Evolutionary conservation across 768 basidiomycete species (phyloP).

Genomic region (Lentinula detonsa): DNA sequence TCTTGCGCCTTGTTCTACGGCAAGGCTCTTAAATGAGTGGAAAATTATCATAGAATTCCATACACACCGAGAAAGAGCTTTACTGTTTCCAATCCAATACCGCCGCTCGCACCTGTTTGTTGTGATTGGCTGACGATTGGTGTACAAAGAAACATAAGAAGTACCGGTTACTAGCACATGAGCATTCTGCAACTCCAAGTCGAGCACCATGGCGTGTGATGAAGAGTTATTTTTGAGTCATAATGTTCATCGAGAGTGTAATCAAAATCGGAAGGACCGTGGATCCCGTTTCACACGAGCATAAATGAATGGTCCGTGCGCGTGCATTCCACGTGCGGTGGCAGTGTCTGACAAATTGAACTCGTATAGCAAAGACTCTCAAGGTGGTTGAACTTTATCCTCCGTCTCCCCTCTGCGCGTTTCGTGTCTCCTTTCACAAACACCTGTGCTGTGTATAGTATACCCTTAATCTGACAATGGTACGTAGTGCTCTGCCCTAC

Average conservation of each 20-base stretch:
- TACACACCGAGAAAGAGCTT: constrained; percentile 47
- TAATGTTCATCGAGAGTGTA: constrained; percentile 19
- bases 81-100: constrained; percentile 63
- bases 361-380: not conserved
- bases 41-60: not conserved
- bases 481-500: not conserved
- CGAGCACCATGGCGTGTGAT: constrained; percentile 12
- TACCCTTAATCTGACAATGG: not conserved
- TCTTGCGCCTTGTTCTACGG: constrained; percentile 59
- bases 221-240: not conserved
- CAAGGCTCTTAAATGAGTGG: not conserved
- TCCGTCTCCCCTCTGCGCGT: not conserved
- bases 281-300: not conserved
- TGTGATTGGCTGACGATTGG: not conserved
- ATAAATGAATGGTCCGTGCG: not conserved
- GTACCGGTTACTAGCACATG: constrained; percentile 69
- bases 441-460: not conserved
- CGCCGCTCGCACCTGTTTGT: constrained; percentile 63
- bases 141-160: not conserved
- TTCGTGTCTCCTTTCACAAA: not conserved
- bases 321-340: not conserved
- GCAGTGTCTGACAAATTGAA: not conserved
- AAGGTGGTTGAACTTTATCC: not conserved
- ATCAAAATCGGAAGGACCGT: not conserved
- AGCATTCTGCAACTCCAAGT: constrained; percentile 51